phyloP scores from a whole-genome alignment of 306 rosid genomes.

The Trifolium dubium region DNA sequence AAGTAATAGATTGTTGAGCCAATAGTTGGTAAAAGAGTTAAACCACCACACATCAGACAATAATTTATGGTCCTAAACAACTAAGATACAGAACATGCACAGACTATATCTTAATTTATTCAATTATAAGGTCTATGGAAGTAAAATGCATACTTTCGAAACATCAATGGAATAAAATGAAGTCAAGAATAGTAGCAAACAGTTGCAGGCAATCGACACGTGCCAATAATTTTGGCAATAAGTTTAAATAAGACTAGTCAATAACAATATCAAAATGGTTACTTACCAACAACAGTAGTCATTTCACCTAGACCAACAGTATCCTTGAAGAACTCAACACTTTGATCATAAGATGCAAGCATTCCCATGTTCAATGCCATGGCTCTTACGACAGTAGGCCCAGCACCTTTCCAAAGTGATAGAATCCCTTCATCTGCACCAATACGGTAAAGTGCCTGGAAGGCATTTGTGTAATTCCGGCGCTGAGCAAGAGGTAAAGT shows the following conservation, averaged over 20 bases:
- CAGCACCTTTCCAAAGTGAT: slow-evolving; percentile 99
- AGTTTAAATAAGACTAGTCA: background rate
- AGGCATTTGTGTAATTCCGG: slow-evolving; percentile 87
- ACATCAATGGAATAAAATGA: slow-evolving; percentile 1
- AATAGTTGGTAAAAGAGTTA: background rate
- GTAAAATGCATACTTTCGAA: background rate
- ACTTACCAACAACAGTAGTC: slow-evolving; percentile 73
- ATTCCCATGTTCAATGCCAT: slow-evolving; percentile 99
- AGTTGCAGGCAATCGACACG: background rate
- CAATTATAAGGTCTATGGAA: background rate
- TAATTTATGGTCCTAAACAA: background rate
- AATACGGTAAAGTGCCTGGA: slow-evolving; percentile 93
- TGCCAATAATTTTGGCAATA: background rate
- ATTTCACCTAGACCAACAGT: slow-evolving; percentile 82
- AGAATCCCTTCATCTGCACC: slow-evolving; percentile 83
- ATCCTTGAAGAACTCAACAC: slow-evolving; percentile 95
- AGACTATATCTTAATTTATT: background rate
- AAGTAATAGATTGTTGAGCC: background rate
- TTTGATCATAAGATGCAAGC: slow-evolving; percentile 98
- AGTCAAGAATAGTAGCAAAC: background rate
- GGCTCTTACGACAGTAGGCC: slow-evolving; percentile 97
- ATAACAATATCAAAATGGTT: background rate
- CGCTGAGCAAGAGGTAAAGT: slow-evolving; percentile 91
- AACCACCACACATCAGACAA: background rate
- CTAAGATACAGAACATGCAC: background rate